Percentiles rank a stretch among this genome's conserved stretches.
These are phyloP conservation scores for Malus domestica DNA, from an alignment of 306 rosid species.

Conservation along the genomic window DNA sequence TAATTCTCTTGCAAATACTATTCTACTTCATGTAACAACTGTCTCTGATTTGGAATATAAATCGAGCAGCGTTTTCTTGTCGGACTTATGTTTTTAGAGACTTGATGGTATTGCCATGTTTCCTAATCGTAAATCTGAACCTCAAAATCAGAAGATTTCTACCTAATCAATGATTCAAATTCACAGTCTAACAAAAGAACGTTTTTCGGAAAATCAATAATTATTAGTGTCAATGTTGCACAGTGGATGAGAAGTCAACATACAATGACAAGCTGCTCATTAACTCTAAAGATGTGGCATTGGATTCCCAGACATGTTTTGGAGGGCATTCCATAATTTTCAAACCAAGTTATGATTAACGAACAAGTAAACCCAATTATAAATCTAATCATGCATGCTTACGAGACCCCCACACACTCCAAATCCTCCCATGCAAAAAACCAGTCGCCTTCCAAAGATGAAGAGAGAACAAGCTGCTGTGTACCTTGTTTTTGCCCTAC, in stretches of 20 bases:
- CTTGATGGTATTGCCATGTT: neutral
- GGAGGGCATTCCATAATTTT: constrained; percentile 3
- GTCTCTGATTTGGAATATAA: neutral
- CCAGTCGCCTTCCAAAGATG: constrained; percentile 11
- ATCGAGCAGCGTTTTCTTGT: no score
- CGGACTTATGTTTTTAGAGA: no score
- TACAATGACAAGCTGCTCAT: constrained; percentile 8
- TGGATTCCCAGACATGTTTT: constrained; percentile 27
- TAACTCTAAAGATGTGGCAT: neutral
- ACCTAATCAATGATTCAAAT: neutral
- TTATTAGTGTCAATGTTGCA: constrained; percentile 1
- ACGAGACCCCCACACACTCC: neutral
- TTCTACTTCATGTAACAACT: neutral
- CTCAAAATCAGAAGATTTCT: no score
- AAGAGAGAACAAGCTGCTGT: neutral
- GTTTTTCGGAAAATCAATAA: no score
- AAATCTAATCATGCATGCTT: constrained; percentile 6
- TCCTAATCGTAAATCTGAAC: no score
- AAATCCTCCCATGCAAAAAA: constrained; percentile 5
- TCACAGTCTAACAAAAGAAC: neutral
- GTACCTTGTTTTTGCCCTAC: constrained; percentile 7
- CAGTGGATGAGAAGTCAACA: constrained; percentile 10
- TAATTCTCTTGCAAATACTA: neutral
- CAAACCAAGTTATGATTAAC: constrained; percentile 16
- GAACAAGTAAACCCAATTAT: neutral